These are phyloP conservation scores for Microsporum ferrugineum DNA, from an alignment of 2,329 filamentous ascomycete genomes.

Conservation along the genomic window DNA sequence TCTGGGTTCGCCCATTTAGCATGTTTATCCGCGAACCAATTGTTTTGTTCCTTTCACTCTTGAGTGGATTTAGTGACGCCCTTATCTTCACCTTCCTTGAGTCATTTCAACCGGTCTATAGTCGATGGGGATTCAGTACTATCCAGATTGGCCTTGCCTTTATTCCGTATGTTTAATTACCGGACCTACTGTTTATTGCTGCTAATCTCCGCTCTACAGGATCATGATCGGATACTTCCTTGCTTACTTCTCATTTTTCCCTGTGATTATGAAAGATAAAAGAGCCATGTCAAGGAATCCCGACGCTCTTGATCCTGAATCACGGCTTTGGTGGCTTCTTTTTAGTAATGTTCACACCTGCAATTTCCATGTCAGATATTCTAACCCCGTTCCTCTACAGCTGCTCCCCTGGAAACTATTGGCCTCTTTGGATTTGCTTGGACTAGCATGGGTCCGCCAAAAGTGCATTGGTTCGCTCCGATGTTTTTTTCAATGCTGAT, in stretches of 20 bases:
- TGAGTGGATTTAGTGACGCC: constrained; percentile 54
- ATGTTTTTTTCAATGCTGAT: constrained; percentile 49
- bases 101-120: constrained; percentile 49
- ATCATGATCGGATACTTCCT: constrained; percentile 47
- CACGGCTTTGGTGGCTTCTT: constrained; percentile 48
- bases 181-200: background rate
- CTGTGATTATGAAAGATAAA: constrained; percentile 37
- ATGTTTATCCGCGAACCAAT: constrained; percentile 57
- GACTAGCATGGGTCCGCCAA: constrained; percentile 44
- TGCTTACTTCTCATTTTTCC: constrained; percentile 45
- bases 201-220: constrained; percentile 8
- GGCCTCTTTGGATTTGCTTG: constrained; percentile 53
- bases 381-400: constrained; percentile 13
- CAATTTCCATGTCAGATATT: background rate
- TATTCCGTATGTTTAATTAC: constrained; percentile 34
- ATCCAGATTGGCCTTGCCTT: constrained; percentile 42
- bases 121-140: constrained; percentile 47
- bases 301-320: constrained; percentile 48
- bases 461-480: constrained; percentile 49
- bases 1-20: constrained; percentile 51
- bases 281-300: constrained; percentile 31
- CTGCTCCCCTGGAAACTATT: constrained; percentile 46
- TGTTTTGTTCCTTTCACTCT: constrained; percentile 48
- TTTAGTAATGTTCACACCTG: constrained; percentile 26
- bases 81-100: constrained; percentile 58